Evolutionary conservation across 164 flowering plant genomes (phyloP).

Genomic region (Vitis vinifera): DNA sequence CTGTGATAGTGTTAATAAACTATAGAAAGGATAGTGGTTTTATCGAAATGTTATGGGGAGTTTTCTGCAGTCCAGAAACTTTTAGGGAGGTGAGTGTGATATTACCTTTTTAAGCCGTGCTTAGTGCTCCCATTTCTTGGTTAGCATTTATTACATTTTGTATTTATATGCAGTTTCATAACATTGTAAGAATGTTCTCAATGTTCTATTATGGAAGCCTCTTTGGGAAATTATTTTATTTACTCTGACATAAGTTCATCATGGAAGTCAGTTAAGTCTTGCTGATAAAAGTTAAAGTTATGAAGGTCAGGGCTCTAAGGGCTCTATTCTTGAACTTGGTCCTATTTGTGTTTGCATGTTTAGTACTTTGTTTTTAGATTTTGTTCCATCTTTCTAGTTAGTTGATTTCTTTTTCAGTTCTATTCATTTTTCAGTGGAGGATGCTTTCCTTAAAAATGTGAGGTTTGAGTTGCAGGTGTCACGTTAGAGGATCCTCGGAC

Average conservation of each 20-base stretch:
- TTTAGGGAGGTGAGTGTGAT: no score
- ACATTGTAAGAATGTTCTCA: no score
- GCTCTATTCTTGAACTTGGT: not conserved
- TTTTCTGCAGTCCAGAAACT: no score
- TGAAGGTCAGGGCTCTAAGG: no score
- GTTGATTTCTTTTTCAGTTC: not conserved
- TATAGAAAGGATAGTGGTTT: no score
- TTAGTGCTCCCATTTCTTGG: no score
- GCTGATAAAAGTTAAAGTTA: not conserved
- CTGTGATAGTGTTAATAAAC: no score
- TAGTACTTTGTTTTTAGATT: not conserved
- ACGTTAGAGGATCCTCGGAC: slow-evolving; percentile 93
- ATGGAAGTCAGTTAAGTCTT: not conserved
- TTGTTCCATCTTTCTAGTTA: not conserved
- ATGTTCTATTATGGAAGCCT: no score
- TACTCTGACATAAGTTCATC: not conserved
- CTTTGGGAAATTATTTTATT: not conserved
- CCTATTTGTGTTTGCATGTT: not conserved
- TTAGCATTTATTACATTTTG: no score
- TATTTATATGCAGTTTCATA: no score
- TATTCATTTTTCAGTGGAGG: not conserved
- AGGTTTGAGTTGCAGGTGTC: slow-evolving; percentile 54
- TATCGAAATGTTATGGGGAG: no score
- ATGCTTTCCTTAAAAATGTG: slow-evolving; percentile 3
- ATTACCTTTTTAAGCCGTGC: no score